Conservation (phyloP, 768 basidiomycete genomes). For the Collybia mongolica region DNA sequence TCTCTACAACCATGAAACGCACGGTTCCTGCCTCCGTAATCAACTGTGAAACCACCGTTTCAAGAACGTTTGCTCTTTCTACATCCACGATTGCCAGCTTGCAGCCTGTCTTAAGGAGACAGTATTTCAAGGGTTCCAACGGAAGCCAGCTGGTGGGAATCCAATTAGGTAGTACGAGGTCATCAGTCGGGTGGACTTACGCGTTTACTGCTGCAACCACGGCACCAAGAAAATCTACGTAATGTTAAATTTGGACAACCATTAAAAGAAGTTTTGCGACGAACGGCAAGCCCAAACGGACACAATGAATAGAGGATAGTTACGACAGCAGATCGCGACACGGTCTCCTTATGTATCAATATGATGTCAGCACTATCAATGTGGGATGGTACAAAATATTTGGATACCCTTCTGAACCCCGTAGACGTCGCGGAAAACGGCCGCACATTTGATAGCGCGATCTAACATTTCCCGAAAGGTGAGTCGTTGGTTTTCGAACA, state of each 20-base stretch:
- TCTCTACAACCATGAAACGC: slow-evolving; percentile 35
- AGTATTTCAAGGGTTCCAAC: slow-evolving; percentile 38
- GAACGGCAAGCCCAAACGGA: slow-evolving; percentile 49
- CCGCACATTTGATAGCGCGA: slow-evolving; percentile 33
- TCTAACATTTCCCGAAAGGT: slow-evolving; percentile 40
- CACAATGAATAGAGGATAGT: slow-evolving; percentile 44
- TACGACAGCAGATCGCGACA: slow-evolving; percentile 47
- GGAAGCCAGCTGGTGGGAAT: slow-evolving; percentile 37
- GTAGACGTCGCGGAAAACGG: slow-evolving; percentile 37
- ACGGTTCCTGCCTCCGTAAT: slow-evolving; percentile 25
- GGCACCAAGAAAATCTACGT: slow-evolving; percentile 44
- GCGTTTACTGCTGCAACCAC: slow-evolving; percentile 47
- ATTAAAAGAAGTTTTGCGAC: slow-evolving; percentile 9
- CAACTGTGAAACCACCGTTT: slow-evolving; percentile 23
- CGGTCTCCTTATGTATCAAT: slow-evolving; percentile 33
- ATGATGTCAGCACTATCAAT: background rate
- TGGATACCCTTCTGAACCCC: slow-evolving; percentile 44
- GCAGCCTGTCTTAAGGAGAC: slow-evolving; percentile 39
- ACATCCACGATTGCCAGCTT: slow-evolving; percentile 45
- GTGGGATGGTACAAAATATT: no score
- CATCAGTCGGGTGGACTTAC: slow-evolving; percentile 25
- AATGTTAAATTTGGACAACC: background rate
- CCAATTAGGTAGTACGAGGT: background rate
- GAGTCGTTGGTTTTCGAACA: slow-evolving; percentile 46
- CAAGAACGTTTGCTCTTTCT: slow-evolving; percentile 41